A percentile compares a stretch with the other conserved stretches of the same genome.
Evolutionary conservation across 2,329 filamentous ascomycete species (phyloP).

Genomic region (Bipolaris victoriae): DNA sequence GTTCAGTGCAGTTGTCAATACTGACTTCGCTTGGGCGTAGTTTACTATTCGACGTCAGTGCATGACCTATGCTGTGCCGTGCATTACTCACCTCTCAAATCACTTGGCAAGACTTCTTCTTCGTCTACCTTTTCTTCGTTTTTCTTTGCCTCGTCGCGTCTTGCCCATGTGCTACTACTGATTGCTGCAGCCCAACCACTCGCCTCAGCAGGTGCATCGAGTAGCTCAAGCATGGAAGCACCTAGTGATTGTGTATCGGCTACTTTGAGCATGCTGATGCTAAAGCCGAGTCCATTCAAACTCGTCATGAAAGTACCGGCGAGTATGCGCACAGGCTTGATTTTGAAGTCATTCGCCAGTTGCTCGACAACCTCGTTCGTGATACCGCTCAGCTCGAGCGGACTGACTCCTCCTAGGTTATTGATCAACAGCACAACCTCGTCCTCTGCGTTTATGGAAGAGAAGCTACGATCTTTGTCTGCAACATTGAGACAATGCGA

Average conservation of each 20-base stretch:
- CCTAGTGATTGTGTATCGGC: conserved; percentile 63
- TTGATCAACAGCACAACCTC: conserved; percentile 74
- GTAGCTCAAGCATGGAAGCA: conserved; percentile 69
- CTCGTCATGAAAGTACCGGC: conserved; percentile 75
- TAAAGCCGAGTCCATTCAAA: conserved; percentile 74
- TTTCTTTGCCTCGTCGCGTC: conserved; percentile 50
- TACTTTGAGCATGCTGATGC: conserved; percentile 69
- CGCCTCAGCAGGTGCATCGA: conserved; percentile 72
- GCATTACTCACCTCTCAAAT: conserved; percentile 56
- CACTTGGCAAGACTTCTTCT: conserved; percentile 58
- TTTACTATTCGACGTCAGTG: conserved; percentile 55
- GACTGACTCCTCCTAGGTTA: conserved; percentile 76
- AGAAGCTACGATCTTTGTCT: conserved; percentile 74
- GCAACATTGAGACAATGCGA: conserved; percentile 65
- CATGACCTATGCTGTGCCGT: background rate
- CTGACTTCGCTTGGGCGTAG: conserved; percentile 56
- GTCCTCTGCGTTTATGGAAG: conserved; percentile 65
- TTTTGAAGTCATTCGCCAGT: conserved; percentile 62
- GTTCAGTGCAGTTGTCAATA: conserved; percentile 63
- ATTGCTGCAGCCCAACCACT: conserved; percentile 70
- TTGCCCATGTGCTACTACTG: conserved; percentile 64
- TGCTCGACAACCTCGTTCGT: conserved; percentile 70
- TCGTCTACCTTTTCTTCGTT: conserved; percentile 51
- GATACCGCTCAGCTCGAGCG: conserved; percentile 74
- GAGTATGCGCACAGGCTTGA: conserved; percentile 67